Evolutionary conservation across 495 filamentous ascomycete species (phyloP).

Genomic region (Hypoxylon subgilvum): DNA sequence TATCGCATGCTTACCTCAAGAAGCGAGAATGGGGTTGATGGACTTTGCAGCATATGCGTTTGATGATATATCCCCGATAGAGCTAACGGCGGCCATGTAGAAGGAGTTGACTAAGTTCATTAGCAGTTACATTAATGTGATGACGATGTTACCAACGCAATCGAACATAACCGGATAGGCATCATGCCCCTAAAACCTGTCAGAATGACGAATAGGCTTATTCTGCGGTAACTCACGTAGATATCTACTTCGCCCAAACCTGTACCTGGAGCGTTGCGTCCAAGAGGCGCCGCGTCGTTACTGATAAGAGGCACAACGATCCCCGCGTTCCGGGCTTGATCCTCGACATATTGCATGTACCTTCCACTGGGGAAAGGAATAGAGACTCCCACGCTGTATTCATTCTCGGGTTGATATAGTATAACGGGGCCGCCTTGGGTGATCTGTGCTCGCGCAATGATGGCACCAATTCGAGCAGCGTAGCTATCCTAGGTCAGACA

Average conservation of each 20-base stretch:
- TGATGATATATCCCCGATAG: slow-evolving; percentile 54
- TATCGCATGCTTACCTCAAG: slow-evolving; percentile 49
- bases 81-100: slow-evolving; percentile 53
- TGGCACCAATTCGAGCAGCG: slow-evolving; percentile 58
- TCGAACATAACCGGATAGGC: slow-evolving; percentile 72
- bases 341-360: slow-evolving; percentile 73
- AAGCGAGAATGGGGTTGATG: slow-evolving; percentile 70
- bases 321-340: slow-evolving; percentile 71
- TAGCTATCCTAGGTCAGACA: slow-evolving; percentile 44
- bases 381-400: slow-evolving; percentile 59
- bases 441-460: slow-evolving; percentile 75
- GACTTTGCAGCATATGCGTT: slow-evolving; percentile 63
- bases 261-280: slow-evolving; percentile 68
- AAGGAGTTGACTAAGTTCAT: slow-evolving; percentile 45
- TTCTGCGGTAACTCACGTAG: slow-evolving; percentile 49
- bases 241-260: slow-evolving; percentile 73
- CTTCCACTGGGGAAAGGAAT: slow-evolving; percentile 57
- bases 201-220: not conserved
- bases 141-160: slow-evolving; percentile 43
- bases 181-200: slow-evolving; percentile 62
- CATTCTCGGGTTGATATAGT: slow-evolving; percentile 79
- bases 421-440: slow-evolving; percentile 80
- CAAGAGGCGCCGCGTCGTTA: slow-evolving; percentile 68
- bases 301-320: slow-evolving; percentile 76
- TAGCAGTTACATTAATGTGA: not conserved